Conservation (phyloP, 2,329 filamentous ascomycete species). For the Aspergillus bombycis region DNA sequence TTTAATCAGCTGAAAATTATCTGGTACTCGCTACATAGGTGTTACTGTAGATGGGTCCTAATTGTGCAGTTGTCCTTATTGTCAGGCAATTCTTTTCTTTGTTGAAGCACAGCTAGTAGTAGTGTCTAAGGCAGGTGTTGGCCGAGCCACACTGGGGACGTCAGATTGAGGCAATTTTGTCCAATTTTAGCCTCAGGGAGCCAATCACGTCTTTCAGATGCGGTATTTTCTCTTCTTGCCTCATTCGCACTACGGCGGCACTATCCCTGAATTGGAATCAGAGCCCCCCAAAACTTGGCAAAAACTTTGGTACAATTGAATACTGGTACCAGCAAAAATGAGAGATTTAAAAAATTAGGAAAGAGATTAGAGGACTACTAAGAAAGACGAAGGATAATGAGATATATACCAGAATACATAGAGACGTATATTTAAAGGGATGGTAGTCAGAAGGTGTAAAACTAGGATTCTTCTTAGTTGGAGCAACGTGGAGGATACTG, state of each 20-base stretch:
- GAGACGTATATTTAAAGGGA: background rate
- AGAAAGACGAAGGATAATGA: background rate
- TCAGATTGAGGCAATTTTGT: conserved; percentile 15
- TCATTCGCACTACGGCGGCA: conserved; percentile 7
- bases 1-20: background rate
- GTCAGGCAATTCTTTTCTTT: background rate
- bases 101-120: background rate
- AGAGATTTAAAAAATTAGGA: background rate
- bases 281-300: conserved; percentile 5
- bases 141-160: background rate
- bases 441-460: background rate
- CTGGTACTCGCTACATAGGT: background rate
- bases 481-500: conserved; percentile 12
- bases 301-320: conserved; percentile 1
- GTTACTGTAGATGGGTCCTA: background rate
- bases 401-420: background rate
- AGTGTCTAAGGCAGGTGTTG: background rate
- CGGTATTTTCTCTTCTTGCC: conserved; percentile 23
- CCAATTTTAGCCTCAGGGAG: conserved; percentile 21
- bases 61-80: background rate
- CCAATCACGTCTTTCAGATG: conserved; percentile 21
- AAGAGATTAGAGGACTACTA: background rate
- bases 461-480: background rate
- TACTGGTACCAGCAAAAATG: background rate
- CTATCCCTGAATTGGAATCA: conserved; percentile 9